Percentiles rank a stretch among this genome's conserved stretches.
Evolutionary conservation across 208 protist species (phyloP).

Genomic region (Wallacemonas sp.): DNA sequence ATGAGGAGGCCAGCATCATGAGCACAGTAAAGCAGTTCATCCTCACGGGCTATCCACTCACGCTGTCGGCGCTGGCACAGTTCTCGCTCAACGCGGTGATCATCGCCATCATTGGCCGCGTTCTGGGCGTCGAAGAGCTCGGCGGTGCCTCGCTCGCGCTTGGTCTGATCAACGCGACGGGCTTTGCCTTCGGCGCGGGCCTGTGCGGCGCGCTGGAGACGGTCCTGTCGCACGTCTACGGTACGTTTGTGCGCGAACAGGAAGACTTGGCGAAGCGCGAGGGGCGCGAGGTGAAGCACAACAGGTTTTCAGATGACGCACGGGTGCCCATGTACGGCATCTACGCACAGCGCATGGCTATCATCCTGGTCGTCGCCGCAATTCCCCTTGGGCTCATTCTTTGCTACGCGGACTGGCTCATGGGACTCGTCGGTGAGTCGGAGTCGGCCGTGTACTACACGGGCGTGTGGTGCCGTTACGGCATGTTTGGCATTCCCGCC

Average conservation of each 20-base stretch:
- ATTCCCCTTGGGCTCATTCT: constrained; percentile 74
- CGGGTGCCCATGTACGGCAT: constrained; percentile 76
- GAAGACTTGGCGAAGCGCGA: constrained; percentile 32
- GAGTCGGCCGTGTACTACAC: constrained; percentile 62
- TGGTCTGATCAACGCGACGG: constrained; percentile 83
- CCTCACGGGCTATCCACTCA: constrained; percentile 65
- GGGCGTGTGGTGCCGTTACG: constrained; percentile 65
- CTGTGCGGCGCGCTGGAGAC: constrained; percentile 86
- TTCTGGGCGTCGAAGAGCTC: constrained; percentile 63
- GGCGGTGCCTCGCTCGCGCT: constrained; percentile 73
- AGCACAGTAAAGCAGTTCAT: constrained; percentile 66
- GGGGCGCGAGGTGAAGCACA: constrained; percentile 4
- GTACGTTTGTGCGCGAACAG: constrained; percentile 34
- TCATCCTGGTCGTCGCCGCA: constrained; percentile 70
- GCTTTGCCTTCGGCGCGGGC: constrained; percentile 83
- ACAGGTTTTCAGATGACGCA: constrained; percentile 5
- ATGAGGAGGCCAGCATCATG: constrained; percentile 28
- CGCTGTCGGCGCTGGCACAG: constrained; percentile 66
- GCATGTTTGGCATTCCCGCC: constrained; percentile 64
- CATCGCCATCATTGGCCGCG: constrained; percentile 59
- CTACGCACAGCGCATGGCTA: constrained; percentile 79
- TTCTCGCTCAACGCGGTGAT: constrained; percentile 79
- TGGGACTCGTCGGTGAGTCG: constrained; percentile 47
- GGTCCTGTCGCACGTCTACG: constrained; percentile 81
- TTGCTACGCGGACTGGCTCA: constrained; percentile 53